Conservation (phyloP, 768 basidiomycete genomes). For the Mrakia gelida region DNA sequence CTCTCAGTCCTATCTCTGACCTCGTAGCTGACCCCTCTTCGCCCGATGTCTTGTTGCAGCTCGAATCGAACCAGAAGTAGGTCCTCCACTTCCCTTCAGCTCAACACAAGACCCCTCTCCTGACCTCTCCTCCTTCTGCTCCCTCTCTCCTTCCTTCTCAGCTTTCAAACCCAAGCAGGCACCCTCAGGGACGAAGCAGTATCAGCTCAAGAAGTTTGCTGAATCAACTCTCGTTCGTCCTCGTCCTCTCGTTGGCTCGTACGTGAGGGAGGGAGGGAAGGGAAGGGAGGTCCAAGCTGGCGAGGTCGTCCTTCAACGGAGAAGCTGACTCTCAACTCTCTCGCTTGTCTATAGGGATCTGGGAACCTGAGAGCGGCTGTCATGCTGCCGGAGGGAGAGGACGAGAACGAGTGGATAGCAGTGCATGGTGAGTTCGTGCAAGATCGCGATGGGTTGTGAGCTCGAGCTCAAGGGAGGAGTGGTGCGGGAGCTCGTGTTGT, state of each 20-base stretch:
- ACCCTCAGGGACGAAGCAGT: conserved; percentile 94
- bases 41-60: not conserved
- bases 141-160: not conserved
- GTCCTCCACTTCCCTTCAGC: not conserved
- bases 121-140: not conserved
- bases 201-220: conserved; percentile 84
- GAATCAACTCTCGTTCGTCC: conserved; percentile 43
- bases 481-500: not conserved
- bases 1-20: not conserved
- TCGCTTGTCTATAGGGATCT: conserved; percentile 61
- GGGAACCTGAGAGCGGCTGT: conserved; percentile 92
- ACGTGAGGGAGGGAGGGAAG: not conserved
- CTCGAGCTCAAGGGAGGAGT: conserved; percentile 7
- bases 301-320: not conserved
- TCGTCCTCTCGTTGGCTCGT: not conserved
- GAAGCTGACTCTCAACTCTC: not conserved
- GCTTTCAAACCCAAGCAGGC: conserved; percentile 93
- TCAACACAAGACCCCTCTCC: not conserved
- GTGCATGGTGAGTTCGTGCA: conserved; percentile 70
- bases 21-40: not conserved
- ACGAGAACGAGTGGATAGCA: conserved; percentile 97
- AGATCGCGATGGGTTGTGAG: not conserved
- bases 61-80: conserved; percentile 31
- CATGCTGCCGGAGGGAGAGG: conserved; percentile 92
- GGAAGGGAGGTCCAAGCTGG: not conserved